These are phyloP conservation scores for Endocalyx cinctus DNA, from an alignment of 2,329 filamentous ascomycete genomes.

Conservation along the genomic window DNA sequence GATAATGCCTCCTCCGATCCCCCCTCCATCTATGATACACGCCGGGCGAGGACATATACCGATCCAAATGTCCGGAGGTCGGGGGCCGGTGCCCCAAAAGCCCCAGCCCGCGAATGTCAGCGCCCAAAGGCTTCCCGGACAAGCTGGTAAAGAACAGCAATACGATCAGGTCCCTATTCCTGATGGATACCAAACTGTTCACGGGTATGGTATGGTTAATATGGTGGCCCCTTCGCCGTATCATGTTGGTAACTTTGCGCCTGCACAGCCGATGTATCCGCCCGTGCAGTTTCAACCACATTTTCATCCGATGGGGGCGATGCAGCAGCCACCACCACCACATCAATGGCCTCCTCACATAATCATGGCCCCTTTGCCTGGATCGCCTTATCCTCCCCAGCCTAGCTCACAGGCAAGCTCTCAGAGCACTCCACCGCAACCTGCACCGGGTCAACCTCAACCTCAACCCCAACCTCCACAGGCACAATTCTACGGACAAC, in stretches of 20 bases:
- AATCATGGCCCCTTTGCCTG: constrained; percentile 7
- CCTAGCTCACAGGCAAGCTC: constrained; percentile 2
- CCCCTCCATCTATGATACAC: too few relatives aligned
- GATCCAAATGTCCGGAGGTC: constrained; percentile 13
- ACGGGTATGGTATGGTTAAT: constrained; percentile 23
- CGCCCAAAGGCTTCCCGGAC: constrained; percentile 5
- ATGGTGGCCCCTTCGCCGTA: constrained; percentile 24
- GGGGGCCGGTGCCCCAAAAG: constrained; percentile 8
- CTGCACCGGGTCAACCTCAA: constrained; percentile 3
- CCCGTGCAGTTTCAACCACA: constrained; percentile 13
- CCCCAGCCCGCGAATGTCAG: too few relatives aligned
- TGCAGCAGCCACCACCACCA: constrained; percentile 8
- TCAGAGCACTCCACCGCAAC: constrained; percentile 7
- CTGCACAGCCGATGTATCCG: constrained; percentile 7
- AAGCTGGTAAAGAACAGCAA: constrained; percentile 12
- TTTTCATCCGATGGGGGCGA: constrained; percentile 3
- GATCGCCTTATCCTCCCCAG: constrained; percentile 6
- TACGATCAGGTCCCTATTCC: constrained; percentile 29
- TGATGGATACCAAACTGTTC: constrained; percentile 26
- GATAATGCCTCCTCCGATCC: constrained; percentile 12
- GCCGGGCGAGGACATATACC: constrained; percentile 14
- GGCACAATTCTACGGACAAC: constrained; percentile 3
- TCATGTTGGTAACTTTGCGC: constrained; percentile 17
- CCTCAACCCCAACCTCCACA: constrained; percentile 2
- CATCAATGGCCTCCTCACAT: constrained; percentile 20